A percentile compares a stretch with the other conserved stretches of the same genome.
Conservation (phyloP, 768 basidiomycete species). For the Phanerochaete carnosa region DNA sequence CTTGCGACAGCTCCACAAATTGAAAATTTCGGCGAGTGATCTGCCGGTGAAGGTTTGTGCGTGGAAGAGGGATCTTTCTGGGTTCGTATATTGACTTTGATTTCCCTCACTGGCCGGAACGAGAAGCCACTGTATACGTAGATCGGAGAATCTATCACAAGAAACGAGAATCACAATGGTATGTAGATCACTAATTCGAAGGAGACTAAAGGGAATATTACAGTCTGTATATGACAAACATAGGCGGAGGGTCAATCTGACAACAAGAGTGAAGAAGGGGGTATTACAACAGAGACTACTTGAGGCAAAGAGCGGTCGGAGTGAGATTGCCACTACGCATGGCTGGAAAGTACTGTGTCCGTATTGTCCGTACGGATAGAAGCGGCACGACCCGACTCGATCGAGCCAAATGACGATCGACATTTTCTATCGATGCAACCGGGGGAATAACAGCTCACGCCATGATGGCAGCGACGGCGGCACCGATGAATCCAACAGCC, state of each 20-base stretch:
- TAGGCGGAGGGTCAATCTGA: neutral
- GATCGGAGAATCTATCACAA: neutral
- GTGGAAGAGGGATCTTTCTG: too few relatives aligned
- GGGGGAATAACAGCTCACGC: conserved; percentile 23
- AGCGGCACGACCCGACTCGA: neutral
- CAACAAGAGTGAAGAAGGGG: neutral
- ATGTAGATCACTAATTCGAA: neutral
- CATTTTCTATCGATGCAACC: neutral
- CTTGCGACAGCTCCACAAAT: too few relatives aligned
- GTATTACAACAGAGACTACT: neutral
- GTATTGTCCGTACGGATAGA: conserved; percentile 4
- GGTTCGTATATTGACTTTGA: too few relatives aligned
- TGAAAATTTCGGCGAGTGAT: too few relatives aligned
- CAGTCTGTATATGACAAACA: conserved; percentile 8
- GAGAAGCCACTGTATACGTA: neutral
- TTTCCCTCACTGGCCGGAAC: too few relatives aligned
- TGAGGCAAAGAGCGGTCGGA: neutral
- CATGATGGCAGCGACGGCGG: conserved; percentile 36
- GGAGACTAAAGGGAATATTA: conserved; percentile 4
- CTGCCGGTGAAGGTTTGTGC: too few relatives aligned
- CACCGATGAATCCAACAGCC: conserved; percentile 35
- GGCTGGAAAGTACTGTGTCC: conserved; percentile 2
- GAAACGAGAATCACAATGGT: neutral
- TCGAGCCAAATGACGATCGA: neutral
- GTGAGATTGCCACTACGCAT: neutral